Evolutionary conservation across 805 yeast species (phyloP), one percentile per base, ranked within the genome.

Genomic region (Helenozyma baotianmanensis): DNA sequence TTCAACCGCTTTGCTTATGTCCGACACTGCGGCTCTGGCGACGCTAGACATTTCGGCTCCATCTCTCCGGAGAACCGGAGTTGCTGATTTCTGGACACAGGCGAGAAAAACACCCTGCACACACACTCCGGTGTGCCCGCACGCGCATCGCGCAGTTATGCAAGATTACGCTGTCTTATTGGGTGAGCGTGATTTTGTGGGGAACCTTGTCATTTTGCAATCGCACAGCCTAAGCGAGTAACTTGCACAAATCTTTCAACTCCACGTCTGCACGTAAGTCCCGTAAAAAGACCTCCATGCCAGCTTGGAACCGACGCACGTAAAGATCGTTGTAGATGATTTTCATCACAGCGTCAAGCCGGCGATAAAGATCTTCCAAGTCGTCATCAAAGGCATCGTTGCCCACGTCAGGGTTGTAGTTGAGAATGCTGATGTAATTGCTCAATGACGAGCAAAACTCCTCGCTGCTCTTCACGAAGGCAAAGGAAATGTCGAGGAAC

Each of bases 231-330:
- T n/a, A n/a, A n/a, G n/a, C n/a, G n/a, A n/a, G n/a, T n/a, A 45
- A 35, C 39, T 48, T 57, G 21, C 81, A 74, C 21, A 82, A 58
- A 30, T 59, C 71, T 32, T 68, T 60, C 32, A 81, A 48, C 16
- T 70, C 74, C 9, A 64, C 54, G 42, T 80, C 86, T 17, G 60
- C 53, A n/a, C 67, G 64, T 33, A 82, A 55, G 45, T 79, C 86
- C 26, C 58, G 65, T 0, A 68, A 63, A 35, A 80, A 72, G 3
- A 54, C 45, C 24, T 60, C 62, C 25, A 72, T 43, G 14, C 58
- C 56, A 2, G 57, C 57, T 35, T 68, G 67, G 47, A 74, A 80
- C 14, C 61, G 64, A 22, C 58, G 64, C 22, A 53, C 55, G 58
- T 56, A 71, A 34, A 58, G 56, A 17, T 43, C 67, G 21, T 42